These are phyloP conservation scores for Phytophthora pisi DNA, from an alignment of 352 stramenopile species.

Conservation along the genomic window DNA sequence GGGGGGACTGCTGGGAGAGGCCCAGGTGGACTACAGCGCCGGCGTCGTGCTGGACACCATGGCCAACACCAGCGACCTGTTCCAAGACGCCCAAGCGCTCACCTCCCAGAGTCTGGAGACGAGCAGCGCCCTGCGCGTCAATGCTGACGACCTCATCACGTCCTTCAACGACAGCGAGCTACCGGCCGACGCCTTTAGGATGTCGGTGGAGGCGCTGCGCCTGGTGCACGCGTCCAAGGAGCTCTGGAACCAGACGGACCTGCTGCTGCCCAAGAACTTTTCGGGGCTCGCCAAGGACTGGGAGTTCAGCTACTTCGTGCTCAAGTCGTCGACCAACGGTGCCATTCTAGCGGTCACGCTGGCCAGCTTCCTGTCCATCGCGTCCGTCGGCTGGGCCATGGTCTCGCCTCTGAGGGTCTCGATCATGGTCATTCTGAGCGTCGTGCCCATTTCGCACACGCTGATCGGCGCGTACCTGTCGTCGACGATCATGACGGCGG, in stretches of 20 bases:
- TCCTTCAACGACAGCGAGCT: conserved; percentile 78
- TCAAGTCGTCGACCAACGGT: conserved; percentile 82
- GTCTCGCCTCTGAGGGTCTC: conserved; percentile 70
- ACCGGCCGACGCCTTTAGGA: conserved; percentile 62
- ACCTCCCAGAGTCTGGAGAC: conserved; percentile 38
- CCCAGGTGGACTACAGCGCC: conserved; percentile 86
- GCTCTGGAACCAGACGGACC: conserved; percentile 52
- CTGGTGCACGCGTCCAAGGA: conserved; percentile 65
- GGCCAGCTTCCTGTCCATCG: conserved; percentile 80
- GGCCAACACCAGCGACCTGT: conserved; percentile 69
- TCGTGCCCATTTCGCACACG: conserved; percentile 82
- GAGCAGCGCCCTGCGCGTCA: conserved; percentile 47
- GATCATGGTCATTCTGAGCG: conserved; percentile 78
- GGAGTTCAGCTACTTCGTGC: conserved; percentile 80
- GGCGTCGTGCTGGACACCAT: conserved; percentile 73
- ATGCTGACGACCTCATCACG: conserved; percentile 64
- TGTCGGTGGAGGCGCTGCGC: conserved; percentile 66
- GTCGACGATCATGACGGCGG: conserved; percentile 80
- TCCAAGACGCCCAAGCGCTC: conserved; percentile 47
- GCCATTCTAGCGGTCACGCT: conserved; percentile 78
- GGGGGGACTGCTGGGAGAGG: conserved; percentile 72
- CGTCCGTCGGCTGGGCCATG: conserved; percentile 84
- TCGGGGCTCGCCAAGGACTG: conserved; percentile 58
- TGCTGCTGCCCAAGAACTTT: conserved; percentile 67
- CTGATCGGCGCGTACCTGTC: conserved; percentile 80